Evolutionary conservation across 257 asterid genomes (phyloP).

Genomic region (Solanum infundibuliforme): DNA sequence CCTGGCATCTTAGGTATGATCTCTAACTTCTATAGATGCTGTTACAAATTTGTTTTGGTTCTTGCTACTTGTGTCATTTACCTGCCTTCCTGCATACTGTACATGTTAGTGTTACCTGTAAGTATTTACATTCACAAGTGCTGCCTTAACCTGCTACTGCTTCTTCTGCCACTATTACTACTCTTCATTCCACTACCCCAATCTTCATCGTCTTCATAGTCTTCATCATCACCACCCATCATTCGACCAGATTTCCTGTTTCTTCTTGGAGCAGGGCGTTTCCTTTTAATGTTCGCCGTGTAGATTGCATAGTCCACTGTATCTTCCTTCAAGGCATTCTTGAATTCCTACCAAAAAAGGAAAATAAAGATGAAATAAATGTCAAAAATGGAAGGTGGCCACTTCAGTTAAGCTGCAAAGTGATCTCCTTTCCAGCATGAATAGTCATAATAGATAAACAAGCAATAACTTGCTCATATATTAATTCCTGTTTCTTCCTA

Average conservation of each 20-base stretch:
- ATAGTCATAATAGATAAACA: neutral
- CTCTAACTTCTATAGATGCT: neutral
- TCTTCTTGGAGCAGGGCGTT: conserved; percentile 28
- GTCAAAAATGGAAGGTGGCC: neutral
- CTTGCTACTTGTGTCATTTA: neutral
- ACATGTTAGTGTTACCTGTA: conserved; percentile 57
- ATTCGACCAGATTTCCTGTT: conserved; percentile 17
- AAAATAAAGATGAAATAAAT: neutral
- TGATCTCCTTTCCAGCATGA: neutral
- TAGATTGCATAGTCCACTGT: conserved; percentile 31
- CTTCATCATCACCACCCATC: conserved; percentile 15
- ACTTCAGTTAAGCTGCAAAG: neutral
- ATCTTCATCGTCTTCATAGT: conserved; percentile 17
- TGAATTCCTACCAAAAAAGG: conserved; percentile 18
- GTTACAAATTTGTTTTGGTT: conserved; percentile 1
- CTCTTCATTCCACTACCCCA: conserved; percentile 34
- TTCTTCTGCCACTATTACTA: conserved; percentile 36
- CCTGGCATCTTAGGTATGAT: neutral
- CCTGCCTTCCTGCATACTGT: conserved; percentile 41
- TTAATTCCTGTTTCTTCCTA: neutral
- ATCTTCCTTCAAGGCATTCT: conserved; percentile 34
- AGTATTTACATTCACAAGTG: conserved; percentile 54
- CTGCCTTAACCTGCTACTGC: conserved; percentile 53
- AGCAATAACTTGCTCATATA: neutral
- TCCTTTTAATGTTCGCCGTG: conserved; percentile 27